Conservation (phyloP, 2,329 filamentous ascomycete species). For the Emergomyces africanus region DNA sequence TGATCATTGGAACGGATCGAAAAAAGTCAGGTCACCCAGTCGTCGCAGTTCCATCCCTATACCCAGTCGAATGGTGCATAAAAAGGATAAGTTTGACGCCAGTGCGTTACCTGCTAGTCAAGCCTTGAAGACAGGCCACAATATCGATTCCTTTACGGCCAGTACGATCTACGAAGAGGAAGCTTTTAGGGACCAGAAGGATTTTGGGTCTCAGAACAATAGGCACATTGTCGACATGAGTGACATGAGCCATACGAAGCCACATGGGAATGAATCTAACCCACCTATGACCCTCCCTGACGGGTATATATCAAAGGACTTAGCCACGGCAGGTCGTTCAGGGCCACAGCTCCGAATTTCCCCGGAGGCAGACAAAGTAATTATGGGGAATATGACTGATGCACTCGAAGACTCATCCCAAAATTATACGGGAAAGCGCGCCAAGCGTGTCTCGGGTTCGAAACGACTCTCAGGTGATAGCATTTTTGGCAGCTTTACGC, state of each 20-base stretch:
- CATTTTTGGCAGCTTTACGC: constrained; percentile 7
- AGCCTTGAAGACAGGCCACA: not conserved
- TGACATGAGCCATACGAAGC: not conserved
- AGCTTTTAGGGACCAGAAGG: not conserved
- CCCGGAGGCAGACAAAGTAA: constrained; percentile 12
- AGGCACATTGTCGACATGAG: too few species aligned
- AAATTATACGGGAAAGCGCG: not conserved
- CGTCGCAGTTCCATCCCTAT: constrained; percentile 11
- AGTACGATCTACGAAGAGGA: not conserved
- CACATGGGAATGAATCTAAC: not conserved
- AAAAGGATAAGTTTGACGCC: not conserved
- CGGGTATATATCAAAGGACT: constrained; percentile 9
- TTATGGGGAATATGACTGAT: constrained; percentile 9
- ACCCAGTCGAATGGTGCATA: constrained; percentile 8
- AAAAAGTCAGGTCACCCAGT: constrained; percentile 1
- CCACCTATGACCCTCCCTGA: not conserved
- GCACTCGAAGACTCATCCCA: not conserved
- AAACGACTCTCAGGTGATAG: constrained; percentile 10
- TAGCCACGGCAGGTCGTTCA: constrained; percentile 5
- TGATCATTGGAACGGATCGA: not conserved
- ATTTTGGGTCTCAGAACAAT: not conserved
- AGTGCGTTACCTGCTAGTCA: not conserved
- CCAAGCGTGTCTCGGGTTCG: not conserved
- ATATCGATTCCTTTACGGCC: not conserved
- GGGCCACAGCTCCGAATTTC: constrained; percentile 12